Evolutionary conservation across 1,284 basidiomycete species (phyloP).

Genomic region (Trametes versicolor): DNA sequence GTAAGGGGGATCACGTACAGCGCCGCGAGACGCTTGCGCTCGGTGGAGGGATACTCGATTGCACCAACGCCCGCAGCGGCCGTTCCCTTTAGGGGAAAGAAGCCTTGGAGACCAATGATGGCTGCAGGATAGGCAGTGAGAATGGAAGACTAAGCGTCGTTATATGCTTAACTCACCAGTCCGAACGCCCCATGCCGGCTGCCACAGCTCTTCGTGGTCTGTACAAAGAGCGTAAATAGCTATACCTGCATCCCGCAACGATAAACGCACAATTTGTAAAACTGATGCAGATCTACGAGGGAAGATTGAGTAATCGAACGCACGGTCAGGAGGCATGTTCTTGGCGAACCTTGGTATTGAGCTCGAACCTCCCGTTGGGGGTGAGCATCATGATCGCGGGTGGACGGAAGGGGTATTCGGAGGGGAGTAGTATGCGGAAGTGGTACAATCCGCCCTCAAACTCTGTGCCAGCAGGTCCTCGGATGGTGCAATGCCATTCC

Average conservation of each 20-base stretch:
- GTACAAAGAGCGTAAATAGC: constrained; percentile 27
- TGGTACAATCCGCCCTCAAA: constrained; percentile 95
- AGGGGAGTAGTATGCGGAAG: constrained; percentile 89
- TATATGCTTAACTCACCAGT: constrained; percentile 67
- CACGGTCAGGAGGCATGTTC: not conserved
- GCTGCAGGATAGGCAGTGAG: constrained; percentile 53
- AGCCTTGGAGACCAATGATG: constrained; percentile 90
- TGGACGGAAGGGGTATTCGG: constrained; percentile 95
- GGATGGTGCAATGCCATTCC: constrained; percentile 98
- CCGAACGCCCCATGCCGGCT: constrained; percentile 97
- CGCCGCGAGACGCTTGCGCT: constrained; percentile 83
- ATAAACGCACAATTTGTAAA: constrained; percentile 81
- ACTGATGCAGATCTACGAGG: constrained; percentile 87
- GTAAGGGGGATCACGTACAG: constrained; percentile 60
- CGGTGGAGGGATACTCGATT: constrained; percentile 81
- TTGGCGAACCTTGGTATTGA: constrained; percentile 86
- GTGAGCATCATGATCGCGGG: constrained; percentile 96
- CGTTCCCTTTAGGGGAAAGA: constrained; percentile 91
- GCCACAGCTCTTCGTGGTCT: constrained; percentile 94
- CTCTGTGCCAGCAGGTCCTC: constrained; percentile 88
- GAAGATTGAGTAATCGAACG: not conserved
- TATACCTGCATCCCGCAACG: not conserved
- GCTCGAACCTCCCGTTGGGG: constrained; percentile 94
- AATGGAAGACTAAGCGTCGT: constrained; percentile 22
- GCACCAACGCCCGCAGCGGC: constrained; percentile 92